Evolutionary conservation across 2,329 filamentous ascomycete species (phyloP), one percentile per base, ranked within the genome.

Genomic region (Nigrospora sphaerica): DNA sequence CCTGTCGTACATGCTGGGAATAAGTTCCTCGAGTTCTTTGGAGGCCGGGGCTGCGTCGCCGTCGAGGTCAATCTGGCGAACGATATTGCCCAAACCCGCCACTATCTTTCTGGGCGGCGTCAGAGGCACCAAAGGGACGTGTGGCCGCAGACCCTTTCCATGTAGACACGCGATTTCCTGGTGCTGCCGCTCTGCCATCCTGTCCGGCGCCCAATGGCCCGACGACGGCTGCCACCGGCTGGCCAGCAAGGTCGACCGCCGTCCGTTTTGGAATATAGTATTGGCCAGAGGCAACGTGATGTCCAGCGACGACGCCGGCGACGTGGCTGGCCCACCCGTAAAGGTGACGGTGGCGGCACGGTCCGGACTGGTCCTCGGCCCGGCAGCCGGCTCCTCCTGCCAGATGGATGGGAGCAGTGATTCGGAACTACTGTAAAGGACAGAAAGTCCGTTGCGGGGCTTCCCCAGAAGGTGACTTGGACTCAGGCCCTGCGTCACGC

Each of bases 51-150:
- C 67, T 2, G 64, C 56, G 32, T 66, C 61, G 5, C 69, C 71
- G 18, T 71, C 58, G 16, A 75, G 66, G 14, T 78, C 69, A 11
- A 91, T 60, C 37, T 78, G 76, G 32, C 84, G 79, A 18, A 93
- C 71, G 46, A 95, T 92, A 63, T 95, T 95, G 4, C 88, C 88
- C 57, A 91, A 80, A 33, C 81, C 81, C 34, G 78, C 75, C 1
- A 74, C 67, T 33, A 93, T 81, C 40, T 66, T 69, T 16, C 85
- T 77, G 14, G 83, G 74, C 6, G 67, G 61, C 0, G 85, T 88
- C 33, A 91, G 62, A 1, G 85, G 79, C 12, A 82, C 62, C 3
- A 91, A 64, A 0, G 84, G 72, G 0, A 69, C 42, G 12, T 48
- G 39, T 12, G 57, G 46, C 3, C 32, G 35, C 13, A 17, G 3